Evolutionary conservation across 2,329 filamentous ascomycete genomes (phyloP), one percentile per base, ranked within the genome.

Genomic region (Neofusicoccum sp.): DNA sequence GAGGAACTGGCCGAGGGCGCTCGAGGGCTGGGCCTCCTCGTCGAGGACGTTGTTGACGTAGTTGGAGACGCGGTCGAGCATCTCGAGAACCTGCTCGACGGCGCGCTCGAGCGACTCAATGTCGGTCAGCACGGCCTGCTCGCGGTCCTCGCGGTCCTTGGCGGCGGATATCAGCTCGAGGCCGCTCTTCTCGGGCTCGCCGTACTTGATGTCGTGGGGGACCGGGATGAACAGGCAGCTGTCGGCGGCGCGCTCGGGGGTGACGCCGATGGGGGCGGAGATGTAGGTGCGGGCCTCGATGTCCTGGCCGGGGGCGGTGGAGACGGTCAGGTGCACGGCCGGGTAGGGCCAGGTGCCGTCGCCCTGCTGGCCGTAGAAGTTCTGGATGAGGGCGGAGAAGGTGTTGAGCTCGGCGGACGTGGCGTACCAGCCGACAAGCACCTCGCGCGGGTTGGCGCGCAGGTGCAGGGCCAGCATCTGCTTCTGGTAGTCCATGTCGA

Each of bases 401-500:
- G 89, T 96, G 86, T 99, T 98, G 73, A 99, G 86, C 79, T 98
- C 93, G 76, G 91, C 89, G 73, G 90, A 93, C 53, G 95, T 99
- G 65, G 95, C 96, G 81, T 99, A 99, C 95, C 95, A 99, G 72
- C 95, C 95, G 64, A 99, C 89, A 62, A 99, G 86, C 59, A 92
- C 87, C 79, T 99, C 95, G 78, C 92, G 91, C 54, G 95, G 95
- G 77, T 92, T 90, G 61, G 93, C 93, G 80, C 93, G 93, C 68
- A 98, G 87, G 76, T 96, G 93, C 69, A 99, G 83, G 63, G 90
- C 89, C 62, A 98, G 88, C 95, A 99, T 99, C 78, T 93, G 93
- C 86, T 98, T 98, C 81, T 99, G 95, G 80, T 98, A 99, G 79
- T 99, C 95, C 84, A 99, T 96, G 76, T 99, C 95, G 66, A 99